These are phyloP conservation scores for Torulaspora indica DNA, from an alignment of 805 yeast genomes.

Conservation along the genomic window DNA sequence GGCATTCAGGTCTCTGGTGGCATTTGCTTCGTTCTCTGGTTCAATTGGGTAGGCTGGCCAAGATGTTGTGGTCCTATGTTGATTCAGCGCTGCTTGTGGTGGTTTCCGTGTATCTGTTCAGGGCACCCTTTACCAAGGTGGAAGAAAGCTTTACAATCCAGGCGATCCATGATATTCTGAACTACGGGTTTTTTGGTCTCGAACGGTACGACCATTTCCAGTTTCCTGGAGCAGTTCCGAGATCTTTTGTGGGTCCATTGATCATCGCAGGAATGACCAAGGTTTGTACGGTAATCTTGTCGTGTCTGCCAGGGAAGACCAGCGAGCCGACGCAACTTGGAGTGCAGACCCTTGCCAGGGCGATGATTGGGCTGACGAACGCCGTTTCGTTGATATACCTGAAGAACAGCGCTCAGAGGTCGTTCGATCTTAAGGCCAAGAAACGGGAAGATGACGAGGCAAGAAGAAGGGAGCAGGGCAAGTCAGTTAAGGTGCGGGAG, in stretches of 20 bases:
- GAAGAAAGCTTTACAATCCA: constrained; percentile 92
- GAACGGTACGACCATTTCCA: constrained; percentile 61
- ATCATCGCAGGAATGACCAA: constrained; percentile 46
- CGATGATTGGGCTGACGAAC: constrained; percentile 59
- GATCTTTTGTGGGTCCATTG: constrained; percentile 74
- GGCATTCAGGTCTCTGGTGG: neutral
- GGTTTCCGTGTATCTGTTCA: constrained; percentile 45
- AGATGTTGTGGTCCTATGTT: constrained; percentile 27
- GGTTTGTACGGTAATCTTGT: constrained; percentile 31
- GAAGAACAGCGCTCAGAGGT: constrained; percentile 39
- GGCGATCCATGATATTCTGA: constrained; percentile 76
- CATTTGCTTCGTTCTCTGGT: neutral
- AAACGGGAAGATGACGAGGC: constrained; percentile 18
- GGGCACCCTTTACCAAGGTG: constrained; percentile 83
- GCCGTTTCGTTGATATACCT: constrained; percentile 48
- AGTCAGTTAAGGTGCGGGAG: constrained; percentile 7
- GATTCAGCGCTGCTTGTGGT: constrained; percentile 41
- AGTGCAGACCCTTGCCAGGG: constrained; percentile 54
- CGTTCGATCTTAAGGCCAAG: constrained; percentile 16
- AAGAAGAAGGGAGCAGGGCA: constrained; percentile 12
- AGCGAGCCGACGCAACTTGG: constrained; percentile 40
- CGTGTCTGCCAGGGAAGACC: constrained; percentile 9
- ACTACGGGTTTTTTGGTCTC: constrained; percentile 48
- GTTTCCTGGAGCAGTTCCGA: constrained; percentile 87
- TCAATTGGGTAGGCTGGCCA: neutral